Base-by-base conservation (phyloP, 2,329 filamentous ascomycete genomes). In the Nemania serpens region DNA sequence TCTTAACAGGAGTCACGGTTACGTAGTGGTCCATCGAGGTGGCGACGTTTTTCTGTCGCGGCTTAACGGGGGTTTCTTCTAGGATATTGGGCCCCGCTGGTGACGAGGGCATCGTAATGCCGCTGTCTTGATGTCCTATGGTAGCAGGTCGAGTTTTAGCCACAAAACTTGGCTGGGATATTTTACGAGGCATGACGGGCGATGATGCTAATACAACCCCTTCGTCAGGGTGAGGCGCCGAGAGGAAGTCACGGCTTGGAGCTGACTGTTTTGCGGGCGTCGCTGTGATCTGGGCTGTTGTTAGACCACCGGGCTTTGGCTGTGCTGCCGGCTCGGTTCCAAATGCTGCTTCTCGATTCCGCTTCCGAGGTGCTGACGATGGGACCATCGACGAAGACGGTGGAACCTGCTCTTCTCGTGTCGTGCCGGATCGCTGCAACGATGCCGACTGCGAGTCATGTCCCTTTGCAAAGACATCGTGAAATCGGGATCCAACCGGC, bases 401-500 rank as follows among this genome's bases (percentile, higher is more conserved):
- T 5, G 75, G 75, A 29, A 76, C 39, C 10, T 76, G 55, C 29
- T 66, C 66, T 25, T 62, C 59, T 20, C 64, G 60, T 45, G 62
- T 58, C 7, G 60, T 51, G 6, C 55, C 57, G 11, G 65, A 49
- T 36, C 73, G 54, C 13, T 73, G 62, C 39, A 64, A 36, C 13
- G 62, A 64, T 34, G 48, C 75, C 71, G 41, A 67, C 58, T 43
- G 76, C 73, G 62, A 62, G 18, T 61, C 37, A n/a, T 46, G 50
- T 5, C 61, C 60, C 43, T 53, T 63, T 15, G 65, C 68, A 18
- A 84, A 73, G 1, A 78, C 79, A 64, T 86, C 81, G 58, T 74
- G 82, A 75, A 84, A 86, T 7, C 84, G 80, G 49, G 78, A 79
- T 63, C 81, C 84, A 33, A 79, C 78, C 1, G 84, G 84, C 0